These are phyloP conservation scores for Akanthomyces dipterigenus DNA, from an alignment of 2,329 filamentous ascomycete species.

Conservation along the genomic window DNA sequence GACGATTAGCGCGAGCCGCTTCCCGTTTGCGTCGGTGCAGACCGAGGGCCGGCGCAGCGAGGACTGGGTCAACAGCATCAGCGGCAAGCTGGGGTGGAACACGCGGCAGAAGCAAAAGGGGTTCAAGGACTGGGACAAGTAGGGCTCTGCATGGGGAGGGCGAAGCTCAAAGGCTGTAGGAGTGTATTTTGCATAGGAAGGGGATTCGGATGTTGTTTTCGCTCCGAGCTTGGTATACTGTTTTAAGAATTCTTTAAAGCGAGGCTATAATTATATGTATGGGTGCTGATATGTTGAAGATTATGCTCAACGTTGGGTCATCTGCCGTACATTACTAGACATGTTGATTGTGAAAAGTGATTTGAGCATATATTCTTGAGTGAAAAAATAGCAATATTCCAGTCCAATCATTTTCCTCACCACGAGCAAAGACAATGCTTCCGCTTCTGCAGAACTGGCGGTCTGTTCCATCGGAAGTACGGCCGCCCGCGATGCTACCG, in stretches of 20 bases:
- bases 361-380: too few species aligned
- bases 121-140: conserved; percentile 42
- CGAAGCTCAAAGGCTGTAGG: too few species aligned
- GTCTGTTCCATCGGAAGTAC: background rate
- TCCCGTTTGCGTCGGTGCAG: conserved; percentile 73
- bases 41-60: conserved; percentile 61
- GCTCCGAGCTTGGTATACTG: background rate
- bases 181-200: conserved; percentile 13
- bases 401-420: background rate
- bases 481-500: background rate
- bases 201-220: background rate
- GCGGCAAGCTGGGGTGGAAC: conserved; percentile 74
- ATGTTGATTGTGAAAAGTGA: too few species aligned
- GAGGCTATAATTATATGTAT: background rate
- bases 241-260: background rate
- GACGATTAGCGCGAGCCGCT: conserved; percentile 72
- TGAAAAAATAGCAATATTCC: too few species aligned
- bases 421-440: background rate
- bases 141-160: background rate
- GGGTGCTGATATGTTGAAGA: background rate
- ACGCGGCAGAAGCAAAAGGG: conserved; percentile 69
- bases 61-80: conserved; percentile 79
- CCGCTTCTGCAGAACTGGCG: background rate
- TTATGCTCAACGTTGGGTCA: too few species aligned
- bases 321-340: too few species aligned